Base-by-base conservation (phyloP, 352 stramenopile genomes). In the Pythium dissotocum region DNA sequence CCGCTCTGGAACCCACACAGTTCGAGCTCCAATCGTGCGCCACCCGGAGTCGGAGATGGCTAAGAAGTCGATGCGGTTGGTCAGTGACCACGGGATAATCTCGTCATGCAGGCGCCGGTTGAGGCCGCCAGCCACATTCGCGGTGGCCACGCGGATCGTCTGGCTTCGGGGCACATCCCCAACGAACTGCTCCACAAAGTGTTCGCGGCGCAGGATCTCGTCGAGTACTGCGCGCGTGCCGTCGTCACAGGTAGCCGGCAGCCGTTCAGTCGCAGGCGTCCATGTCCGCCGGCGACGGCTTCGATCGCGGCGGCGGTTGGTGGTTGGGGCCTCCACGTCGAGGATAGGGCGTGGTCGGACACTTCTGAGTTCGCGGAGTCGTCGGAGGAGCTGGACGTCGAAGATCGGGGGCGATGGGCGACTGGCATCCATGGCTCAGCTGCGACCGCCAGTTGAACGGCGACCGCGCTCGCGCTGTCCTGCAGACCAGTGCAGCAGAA, bases 311-410 rank as follows among this genome's bases (percentile, higher is more conserved):
- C n/a, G n/a, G n/a, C n/a, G n/a, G n/a, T n/a, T n/a, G n/a, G n/a
- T n/a, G n/a, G n/a, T n/a, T n/a, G n/a, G n/a, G n/a, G n/a, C n/a
- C n/a, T n/a, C 49, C 4, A 18, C 49, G 49, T 7, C 49, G 49
- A 16, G 10, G 49, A 9, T 30, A 1, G 14, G 18, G 6, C 2
- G 49, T 6, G 49, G 49, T 56, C 49, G 6, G 24, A 35, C n/a
- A 36, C 49, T 24, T 56, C 49, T 1, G 49, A 56, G 26, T 56
- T 56, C 21, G 49, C 49, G 5, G 24, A 56, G 49, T 56, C 49
- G 49, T 56, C 49, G 4, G 49, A 56, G 21, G 49, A 56, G 26
- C 49, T 56, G 49, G 5, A n/a, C 4, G 10, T 18, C 4, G 18
- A 13, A n/a, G n/a, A n/a, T n/a, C n/a, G n/a, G 8, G n/a, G 46